Base-by-base conservation (phyloP, 164 flowering plant genomes). In the Nelumbo lutea region DNA sequence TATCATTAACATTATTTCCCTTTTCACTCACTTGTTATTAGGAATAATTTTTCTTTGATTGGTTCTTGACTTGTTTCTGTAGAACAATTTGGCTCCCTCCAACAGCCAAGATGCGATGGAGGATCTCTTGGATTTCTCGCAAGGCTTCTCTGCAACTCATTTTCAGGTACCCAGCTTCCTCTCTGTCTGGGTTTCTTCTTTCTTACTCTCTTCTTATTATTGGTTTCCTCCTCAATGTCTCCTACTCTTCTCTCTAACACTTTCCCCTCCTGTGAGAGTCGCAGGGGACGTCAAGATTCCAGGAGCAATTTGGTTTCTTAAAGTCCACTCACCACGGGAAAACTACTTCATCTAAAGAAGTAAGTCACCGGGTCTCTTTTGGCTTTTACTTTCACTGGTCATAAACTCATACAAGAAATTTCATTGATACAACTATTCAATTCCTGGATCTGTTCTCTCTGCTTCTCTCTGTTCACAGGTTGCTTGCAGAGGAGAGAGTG, bases 61-160 rank as follows among this genome's bases (percentile, higher is more conserved):
- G 66, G 50, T 69, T 74, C 15, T 52, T 65, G 3, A 39, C 57
- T 2, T n/a, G n/a, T 55, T 66, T 70, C 44, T 41, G 48, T 82
- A 87, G 91, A 79, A 72, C 41, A 79, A 82, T 61, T 74, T 70
- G 61, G 67, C 64, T 41, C 68, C n/a, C n/a, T 51, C 65, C 69
- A 81, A 75, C 11, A 72, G 81, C 42, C 79, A 79, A 76, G 65
- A 70, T 65, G 79, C 84, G 61, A 66, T 74, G 76, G 87, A 82
- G 53, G 75, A 84, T 73, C 75, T 53, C 62, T 56, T 83, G 66
- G 90, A 87, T 71, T 87, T 78, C 72, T 87, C 93, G 53, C 85
- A 78, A 57, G 86, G 86, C 55, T 81, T 81, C 81, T 88, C 96
- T 55, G 77, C 82, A 55, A 80, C 84, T 56, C 78, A 83, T 63